These are phyloP conservation scores for Penicillium dipodomyicola DNA, from an alignment of 495 filamentous ascomycete species.

Conservation along the genomic window DNA sequence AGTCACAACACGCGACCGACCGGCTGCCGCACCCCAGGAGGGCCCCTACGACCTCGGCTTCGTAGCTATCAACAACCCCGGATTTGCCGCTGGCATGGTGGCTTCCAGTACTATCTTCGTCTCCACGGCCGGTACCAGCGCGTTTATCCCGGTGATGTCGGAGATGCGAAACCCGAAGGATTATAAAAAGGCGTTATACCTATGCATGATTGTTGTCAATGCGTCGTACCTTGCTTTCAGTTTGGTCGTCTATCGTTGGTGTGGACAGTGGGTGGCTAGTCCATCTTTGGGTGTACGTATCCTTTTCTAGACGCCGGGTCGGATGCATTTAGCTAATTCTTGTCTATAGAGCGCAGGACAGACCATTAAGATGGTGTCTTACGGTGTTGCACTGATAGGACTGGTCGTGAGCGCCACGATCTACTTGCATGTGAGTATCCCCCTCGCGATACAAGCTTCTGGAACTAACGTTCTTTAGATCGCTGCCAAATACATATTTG, in stretches of 20 bases:
- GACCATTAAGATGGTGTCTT: slow-evolving; percentile 62
- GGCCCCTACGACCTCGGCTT: slow-evolving; percentile 48
- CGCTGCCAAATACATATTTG: slow-evolving; percentile 57
- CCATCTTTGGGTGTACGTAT: slow-evolving; percentile 58
- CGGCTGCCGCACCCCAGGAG: slow-evolving; percentile 33
- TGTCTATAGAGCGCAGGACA: slow-evolving; percentile 49
- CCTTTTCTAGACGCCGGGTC: not conserved
- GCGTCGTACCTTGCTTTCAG: slow-evolving; percentile 54
- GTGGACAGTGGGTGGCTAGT: slow-evolving; percentile 61
- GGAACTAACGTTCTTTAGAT: slow-evolving; percentile 22
- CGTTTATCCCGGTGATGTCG: slow-evolving; percentile 70
- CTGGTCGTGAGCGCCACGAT: slow-evolving; percentile 51
- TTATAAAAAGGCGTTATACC: slow-evolving; percentile 59
- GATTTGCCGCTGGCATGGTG: slow-evolving; percentile 38
- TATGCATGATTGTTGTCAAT: slow-evolving; percentile 59
- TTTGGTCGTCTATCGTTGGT: slow-evolving; percentile 63
- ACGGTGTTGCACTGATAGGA: slow-evolving; percentile 69
- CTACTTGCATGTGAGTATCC: slow-evolving; percentile 50
- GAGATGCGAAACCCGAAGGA: slow-evolving; percentile 69
- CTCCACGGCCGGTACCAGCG: slow-evolving; percentile 55
- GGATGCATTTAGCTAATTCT: not conserved
- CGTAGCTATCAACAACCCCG: slow-evolving; percentile 25
- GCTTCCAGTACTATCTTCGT: slow-evolving; percentile 40
- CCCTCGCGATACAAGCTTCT: no score
- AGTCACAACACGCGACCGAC: slow-evolving; percentile 41